Conservation (phyloP, 768 basidiomycete genomes). For the Leccinum rimulosum region DNA sequence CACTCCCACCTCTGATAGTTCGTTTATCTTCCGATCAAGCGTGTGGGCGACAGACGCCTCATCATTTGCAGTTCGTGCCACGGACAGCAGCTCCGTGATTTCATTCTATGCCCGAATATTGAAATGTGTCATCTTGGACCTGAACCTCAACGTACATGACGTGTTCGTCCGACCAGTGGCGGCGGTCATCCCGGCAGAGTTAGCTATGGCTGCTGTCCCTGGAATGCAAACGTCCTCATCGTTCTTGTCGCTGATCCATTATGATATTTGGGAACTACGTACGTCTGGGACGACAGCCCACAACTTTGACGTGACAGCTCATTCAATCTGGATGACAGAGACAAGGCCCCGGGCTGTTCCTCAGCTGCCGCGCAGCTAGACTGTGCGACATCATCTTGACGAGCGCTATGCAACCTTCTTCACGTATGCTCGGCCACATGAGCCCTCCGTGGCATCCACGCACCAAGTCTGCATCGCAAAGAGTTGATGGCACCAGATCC, state of each 20-base stretch:
- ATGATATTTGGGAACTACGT: neutral
- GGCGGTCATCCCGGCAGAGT: constrained; percentile 3
- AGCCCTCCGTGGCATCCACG: constrained; percentile 4
- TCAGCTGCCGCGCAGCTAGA: neutral
- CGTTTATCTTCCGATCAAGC: constrained; percentile 6
- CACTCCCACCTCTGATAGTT: neutral
- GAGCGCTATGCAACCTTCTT: neutral
- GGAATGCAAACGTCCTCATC: constrained; percentile 6
- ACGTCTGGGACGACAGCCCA: neutral
- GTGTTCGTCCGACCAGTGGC: constrained; percentile 20
- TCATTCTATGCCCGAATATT: constrained; percentile 5
- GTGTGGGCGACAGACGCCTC: constrained; percentile 12
- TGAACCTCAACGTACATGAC: constrained; percentile 6
- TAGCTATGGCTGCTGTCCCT: constrained; percentile 1
- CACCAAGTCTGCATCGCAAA: constrained; percentile 2
- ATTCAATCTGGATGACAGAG: constrained; percentile 8
- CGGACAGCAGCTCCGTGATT: constrained; percentile 15
- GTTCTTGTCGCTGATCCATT: neutral
- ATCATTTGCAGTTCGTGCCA: constrained; percentile 11
- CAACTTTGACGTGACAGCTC: constrained; percentile 3
- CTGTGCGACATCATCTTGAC: neutral
- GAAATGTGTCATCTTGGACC: neutral
- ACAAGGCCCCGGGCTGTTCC: neutral
- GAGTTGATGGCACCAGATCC: constrained; percentile 9
- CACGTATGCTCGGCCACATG: constrained; percentile 5